phyloP scores from a whole-genome alignment of 2,329 filamentous ascomycete genomes.

The Knufia fluminis region DNA sequence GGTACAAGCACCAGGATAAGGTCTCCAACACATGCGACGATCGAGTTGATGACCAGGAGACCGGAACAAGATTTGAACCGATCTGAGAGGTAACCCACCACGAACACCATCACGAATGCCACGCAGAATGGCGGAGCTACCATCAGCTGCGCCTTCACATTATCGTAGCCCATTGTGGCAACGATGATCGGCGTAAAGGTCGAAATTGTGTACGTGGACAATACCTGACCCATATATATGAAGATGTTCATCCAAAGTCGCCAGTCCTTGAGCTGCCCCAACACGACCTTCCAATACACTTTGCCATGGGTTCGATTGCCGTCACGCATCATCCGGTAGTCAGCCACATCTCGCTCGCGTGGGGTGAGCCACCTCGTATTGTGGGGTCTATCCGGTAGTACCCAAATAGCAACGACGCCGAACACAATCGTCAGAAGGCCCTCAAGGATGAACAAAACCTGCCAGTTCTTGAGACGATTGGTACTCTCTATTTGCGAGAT shows the following conservation, averaged over 20 bases:
- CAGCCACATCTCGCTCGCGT: slow-evolving; percentile 11
- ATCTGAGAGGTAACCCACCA: slow-evolving; percentile 13
- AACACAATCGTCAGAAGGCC: slow-evolving; percentile 28
- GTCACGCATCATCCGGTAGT: slow-evolving; percentile 13
- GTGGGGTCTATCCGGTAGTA: slow-evolving; percentile 30
- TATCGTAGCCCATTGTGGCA: slow-evolving; percentile 40
- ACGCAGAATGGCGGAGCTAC: slow-evolving; percentile 13
- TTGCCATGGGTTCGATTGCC: slow-evolving; percentile 15
- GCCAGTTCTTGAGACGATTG: slow-evolving; percentile 34
- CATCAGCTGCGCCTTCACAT: slow-evolving; percentile 26
- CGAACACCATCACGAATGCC: slow-evolving; percentile 13
- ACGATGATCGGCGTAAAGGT: slow-evolving; percentile 14
- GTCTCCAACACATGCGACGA: slow-evolving; percentile 10
- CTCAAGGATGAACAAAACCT: slow-evolving; percentile 32
- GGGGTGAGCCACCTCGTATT: slow-evolving; percentile 27
- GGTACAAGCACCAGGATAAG: slow-evolving; percentile 12
- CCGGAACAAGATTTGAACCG: slow-evolving; percentile 12
- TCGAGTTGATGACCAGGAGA: slow-evolving; percentile 12
- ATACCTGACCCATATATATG: slow-evolving; percentile 14
- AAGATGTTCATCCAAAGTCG: slow-evolving; percentile 12
- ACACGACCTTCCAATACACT: slow-evolving; percentile 10
- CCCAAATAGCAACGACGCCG: slow-evolving; percentile 32
- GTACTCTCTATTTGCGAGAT: slow-evolving; percentile 38
- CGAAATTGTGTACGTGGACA: slow-evolving; percentile 13
- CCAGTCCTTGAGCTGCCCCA: slow-evolving; percentile 11